Percentiles rank a stretch among this genome's conserved stretches.
Conservation (phyloP, 2,329 filamentous ascomycete species). For the Microsporum audouinii region DNA sequence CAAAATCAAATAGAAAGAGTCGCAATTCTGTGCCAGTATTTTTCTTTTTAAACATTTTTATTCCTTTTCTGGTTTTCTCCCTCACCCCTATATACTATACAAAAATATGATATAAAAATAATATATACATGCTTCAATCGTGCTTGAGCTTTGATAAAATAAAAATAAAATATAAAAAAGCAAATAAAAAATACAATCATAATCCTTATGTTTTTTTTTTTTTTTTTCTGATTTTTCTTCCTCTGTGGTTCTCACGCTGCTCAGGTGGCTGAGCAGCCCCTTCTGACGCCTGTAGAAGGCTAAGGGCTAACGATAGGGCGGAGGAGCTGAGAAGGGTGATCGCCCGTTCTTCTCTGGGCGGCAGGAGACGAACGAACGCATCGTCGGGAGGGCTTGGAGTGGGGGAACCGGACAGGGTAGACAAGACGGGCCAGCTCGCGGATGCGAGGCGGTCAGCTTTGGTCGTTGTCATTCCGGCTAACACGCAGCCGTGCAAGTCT, state of each 20-base stretch:
- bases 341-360: neutral
- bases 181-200: neutral
- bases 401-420: neutral
- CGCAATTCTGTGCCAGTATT: slow-evolving; percentile 1
- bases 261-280: neutral
- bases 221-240: neutral
- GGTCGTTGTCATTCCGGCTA: neutral
- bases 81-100: neutral
- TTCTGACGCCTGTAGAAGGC: neutral
- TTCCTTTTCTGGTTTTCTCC: neutral
- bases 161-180: neutral
- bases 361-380: neutral
- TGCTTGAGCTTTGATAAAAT: neutral
- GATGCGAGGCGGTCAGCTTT: neutral
- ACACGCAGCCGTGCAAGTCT: neutral
- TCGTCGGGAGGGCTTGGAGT: neutral
- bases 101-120: neutral
- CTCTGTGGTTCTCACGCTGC: neutral
- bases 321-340: neutral
- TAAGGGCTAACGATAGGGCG: neutral
- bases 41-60: neutral
- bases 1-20: slow-evolving; percentile 12
- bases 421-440: slow-evolving; percentile 5
- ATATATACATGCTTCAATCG: neutral
- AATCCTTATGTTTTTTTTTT: neutral